Evolutionary conservation across 2,329 filamentous ascomycete species (phyloP).

Genomic region (Penicillium sp.): DNA sequence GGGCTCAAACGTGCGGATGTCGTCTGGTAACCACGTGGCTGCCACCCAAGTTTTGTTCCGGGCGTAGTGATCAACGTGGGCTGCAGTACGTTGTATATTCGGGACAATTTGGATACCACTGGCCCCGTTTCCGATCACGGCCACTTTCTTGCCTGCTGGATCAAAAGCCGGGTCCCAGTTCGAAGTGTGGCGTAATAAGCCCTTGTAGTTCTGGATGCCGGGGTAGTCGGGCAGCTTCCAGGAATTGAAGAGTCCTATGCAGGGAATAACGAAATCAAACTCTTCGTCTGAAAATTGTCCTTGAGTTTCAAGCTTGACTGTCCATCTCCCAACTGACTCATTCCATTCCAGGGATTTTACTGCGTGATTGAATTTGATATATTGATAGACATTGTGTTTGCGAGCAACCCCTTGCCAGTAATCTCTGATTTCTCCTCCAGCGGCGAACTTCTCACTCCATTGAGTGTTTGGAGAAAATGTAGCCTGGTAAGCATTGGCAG

Average conservation of each 20-base stretch:
- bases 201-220: background rate
- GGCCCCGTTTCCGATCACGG: constrained; percentile 5
- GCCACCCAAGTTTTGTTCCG: background rate
- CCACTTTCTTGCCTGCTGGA: background rate
- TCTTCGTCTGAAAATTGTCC: background rate
- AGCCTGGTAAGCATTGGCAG: background rate
- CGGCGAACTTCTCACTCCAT: background rate
- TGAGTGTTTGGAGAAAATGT: background rate
- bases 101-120: background rate
- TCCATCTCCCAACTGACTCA: background rate
- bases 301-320: background rate
- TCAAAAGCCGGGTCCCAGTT: background rate
- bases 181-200: background rate
- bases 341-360: background rate
- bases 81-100: background rate
- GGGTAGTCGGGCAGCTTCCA: background rate
- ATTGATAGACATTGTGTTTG: background rate
- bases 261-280: background rate
- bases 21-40: background rate
- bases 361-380: background rate
- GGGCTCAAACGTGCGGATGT: background rate
- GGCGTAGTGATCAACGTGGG: constrained; percentile 2
- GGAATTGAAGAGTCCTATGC: background rate
- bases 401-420: background rate
- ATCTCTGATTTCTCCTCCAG: background rate